Evolutionary conservation across 2,329 filamentous ascomycete species (phyloP), one percentile per base, ranked within the genome.

Genomic region (Hysterium pulicare): DNA sequence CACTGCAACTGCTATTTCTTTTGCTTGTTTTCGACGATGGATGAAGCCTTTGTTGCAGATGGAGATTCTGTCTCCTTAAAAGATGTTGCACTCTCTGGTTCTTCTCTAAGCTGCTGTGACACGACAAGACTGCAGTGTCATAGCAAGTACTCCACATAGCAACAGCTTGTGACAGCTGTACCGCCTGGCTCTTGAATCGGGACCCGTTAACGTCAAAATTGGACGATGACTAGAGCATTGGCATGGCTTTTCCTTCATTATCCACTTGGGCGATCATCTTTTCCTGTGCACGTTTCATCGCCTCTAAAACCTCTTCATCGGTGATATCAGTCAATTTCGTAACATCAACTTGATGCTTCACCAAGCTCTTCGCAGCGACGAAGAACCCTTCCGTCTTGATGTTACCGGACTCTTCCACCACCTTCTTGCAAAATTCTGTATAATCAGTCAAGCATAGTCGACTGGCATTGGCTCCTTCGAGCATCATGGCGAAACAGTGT

Each of bases 401-500:
- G 33, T 41, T 41, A 38, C 48, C 47, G 0, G 48, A 48, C 13
- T 21, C 43, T 33, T 58, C 54, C 0, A 68, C 64, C 13, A 60
- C 58, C 3, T 51, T 47, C 6, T 40, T 54, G 24, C 60, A 63
- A 38, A 66, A 67, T 38, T 49, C 47, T 0, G 58, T 66, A 55
- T 63, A 70, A 33, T 64, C 64, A 5, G 53, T 55, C 16, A 70
- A 52, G 55, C 68, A 69, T 40, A 64, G 47, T 5, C 55, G 44
- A 5, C 58, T 52, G 0, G 48, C 62, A 3, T 49, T 37, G 2
- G 64, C 41, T 1, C 50, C 43, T n/a, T 70, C 69, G 3, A 75
- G 45, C 42, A 75, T 45, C 65, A 73, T 65, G 0, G 57, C 64
- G 50, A 76, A 91, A 52, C 79, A 81, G 66, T 90, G 87, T 41